A percentile compares a stretch with the other conserved stretches of the same genome.
phyloP scores from a whole-genome alignment of 805 yeast genomes.

The Candida sphagnicola region DNA sequence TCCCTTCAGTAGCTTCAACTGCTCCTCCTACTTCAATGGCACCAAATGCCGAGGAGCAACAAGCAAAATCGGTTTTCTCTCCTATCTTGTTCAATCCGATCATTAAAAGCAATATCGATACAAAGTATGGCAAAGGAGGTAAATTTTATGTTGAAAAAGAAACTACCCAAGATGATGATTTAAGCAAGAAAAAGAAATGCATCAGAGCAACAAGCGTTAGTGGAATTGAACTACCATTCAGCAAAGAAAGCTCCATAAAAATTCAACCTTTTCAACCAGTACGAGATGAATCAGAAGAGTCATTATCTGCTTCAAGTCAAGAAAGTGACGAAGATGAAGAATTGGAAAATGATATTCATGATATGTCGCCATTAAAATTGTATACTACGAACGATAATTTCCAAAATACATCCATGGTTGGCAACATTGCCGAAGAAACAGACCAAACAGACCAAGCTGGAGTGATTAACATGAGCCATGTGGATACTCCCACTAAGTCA shows the following conservation, averaged over 20 bases:
- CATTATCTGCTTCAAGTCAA: slow-evolving; percentile 10
- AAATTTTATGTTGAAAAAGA: slow-evolving; percentile 65
- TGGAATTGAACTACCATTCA: slow-evolving; percentile 16
- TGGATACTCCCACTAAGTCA: neutral
- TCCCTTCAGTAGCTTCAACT: slow-evolving; percentile 8
- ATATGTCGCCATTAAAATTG: slow-evolving; percentile 24
- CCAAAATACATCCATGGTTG: neutral
- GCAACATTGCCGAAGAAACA: neutral
- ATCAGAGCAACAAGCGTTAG: slow-evolving; percentile 35
- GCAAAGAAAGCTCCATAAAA: slow-evolving; percentile 7
- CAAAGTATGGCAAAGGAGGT: slow-evolving; percentile 87
- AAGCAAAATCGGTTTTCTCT: slow-evolving; percentile 64
- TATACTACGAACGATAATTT: slow-evolving; percentile 19
- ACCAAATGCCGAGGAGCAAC: slow-evolving; percentile 5
- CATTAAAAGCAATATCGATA: slow-evolving; percentile 71
- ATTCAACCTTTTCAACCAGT: slow-evolving; percentile 7
- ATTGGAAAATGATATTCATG: slow-evolving; percentile 11
- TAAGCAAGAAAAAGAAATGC: slow-evolving; percentile 14
- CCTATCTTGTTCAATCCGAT: slow-evolving; percentile 80
- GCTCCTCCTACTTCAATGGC: slow-evolving; percentile 9
- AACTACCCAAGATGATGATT: slow-evolving; percentile 15
- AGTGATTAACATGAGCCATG: neutral
- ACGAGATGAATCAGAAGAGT: slow-evolving; percentile 11
- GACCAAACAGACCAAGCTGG: neutral
- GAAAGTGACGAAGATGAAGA: slow-evolving; percentile 40